These are phyloP conservation scores for Pythium utonaiense DNA, from an alignment of 352 stramenopile species.

Conservation along the genomic window DNA sequence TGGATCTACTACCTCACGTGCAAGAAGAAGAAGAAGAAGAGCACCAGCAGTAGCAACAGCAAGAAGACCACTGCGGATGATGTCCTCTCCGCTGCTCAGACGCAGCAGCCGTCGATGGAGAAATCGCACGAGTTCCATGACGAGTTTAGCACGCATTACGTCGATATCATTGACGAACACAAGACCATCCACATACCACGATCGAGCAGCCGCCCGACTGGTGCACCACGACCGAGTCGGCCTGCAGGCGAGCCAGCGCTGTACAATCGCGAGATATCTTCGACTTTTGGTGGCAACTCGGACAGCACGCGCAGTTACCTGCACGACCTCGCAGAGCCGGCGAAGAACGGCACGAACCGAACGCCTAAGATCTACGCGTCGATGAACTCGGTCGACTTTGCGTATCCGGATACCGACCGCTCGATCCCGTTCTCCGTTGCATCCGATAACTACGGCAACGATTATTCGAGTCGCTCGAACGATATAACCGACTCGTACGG, in stretches of 20 bases:
- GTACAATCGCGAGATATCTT: slow-evolving; percentile 31
- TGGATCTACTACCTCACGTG: background rate
- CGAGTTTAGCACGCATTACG: background rate
- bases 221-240: slow-evolving; percentile 1
- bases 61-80: background rate
- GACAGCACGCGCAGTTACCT: slow-evolving; percentile 30
- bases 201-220: background rate
- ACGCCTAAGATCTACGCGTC: slow-evolving; percentile 27
- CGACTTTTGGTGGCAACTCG: slow-evolving; percentile 2
- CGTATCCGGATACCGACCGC: slow-evolving; percentile 28
- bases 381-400: slow-evolving; percentile 35
- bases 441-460: slow-evolving; percentile 13
- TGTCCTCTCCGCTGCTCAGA: background rate
- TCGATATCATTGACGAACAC: background rate
- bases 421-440: slow-evolving; percentile 17
- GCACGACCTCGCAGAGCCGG: slow-evolving; percentile 10
- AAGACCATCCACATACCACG: background rate
- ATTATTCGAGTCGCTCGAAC: slow-evolving; percentile 11
- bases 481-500: slow-evolving; percentile 5
- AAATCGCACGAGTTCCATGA: slow-evolving; percentile 1
- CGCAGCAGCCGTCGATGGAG: background rate
- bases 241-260: slow-evolving; percentile 13
- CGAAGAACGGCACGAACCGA: background rate
- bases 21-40: slow-evolving; percentile 1
- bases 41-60: too few species aligned